Evolutionary conservation across 768 basidiomycete species (phyloP).

Genomic region (Lyophyllum semitale): DNA sequence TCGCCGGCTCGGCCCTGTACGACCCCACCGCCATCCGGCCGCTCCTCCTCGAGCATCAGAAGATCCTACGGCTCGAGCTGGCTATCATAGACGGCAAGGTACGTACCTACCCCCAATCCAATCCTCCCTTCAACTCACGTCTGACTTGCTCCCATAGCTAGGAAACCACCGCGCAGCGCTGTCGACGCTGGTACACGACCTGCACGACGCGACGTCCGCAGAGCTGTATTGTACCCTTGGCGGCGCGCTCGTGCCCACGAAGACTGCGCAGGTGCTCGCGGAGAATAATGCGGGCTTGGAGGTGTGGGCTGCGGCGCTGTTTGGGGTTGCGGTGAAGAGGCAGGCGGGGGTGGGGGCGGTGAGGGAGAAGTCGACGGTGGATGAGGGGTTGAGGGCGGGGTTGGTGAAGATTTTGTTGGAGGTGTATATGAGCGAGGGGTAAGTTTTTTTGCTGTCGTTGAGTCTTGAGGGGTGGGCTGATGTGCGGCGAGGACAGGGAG

Average conservation of each 20-base stretch:
- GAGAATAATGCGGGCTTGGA: constrained; percentile 46
- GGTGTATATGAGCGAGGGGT: constrained; percentile 83
- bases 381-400: constrained; percentile 51
- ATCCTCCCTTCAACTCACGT: neutral
- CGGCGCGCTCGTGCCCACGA: constrained; percentile 71
- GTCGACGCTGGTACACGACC: constrained; percentile 61
- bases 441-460: constrained; percentile 27
- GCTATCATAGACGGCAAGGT: constrained; percentile 85
- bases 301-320: constrained; percentile 54
- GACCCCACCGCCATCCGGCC: constrained; percentile 51
- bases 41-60: constrained; percentile 47
- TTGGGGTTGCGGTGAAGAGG: constrained; percentile 31
- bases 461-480: neutral
- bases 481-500: constrained; percentile 38
- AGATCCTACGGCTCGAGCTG: constrained; percentile 66
- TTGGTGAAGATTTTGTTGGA: constrained; percentile 73
- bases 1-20: constrained; percentile 76
- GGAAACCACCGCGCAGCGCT: constrained; percentile 67
- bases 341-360: constrained; percentile 15
- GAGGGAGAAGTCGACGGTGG: constrained; percentile 38
- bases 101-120: constrained; percentile 5
- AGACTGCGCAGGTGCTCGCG: constrained; percentile 52
- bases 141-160: constrained; percentile 28
- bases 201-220: constrained; percentile 76
- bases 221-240: constrained; percentile 85